Evolutionary conservation across 192 early-diverging fungal genomes (phyloP), one percentile per base, ranked within the genome.

Genomic region (Geranomyces michiganensis): DNA sequence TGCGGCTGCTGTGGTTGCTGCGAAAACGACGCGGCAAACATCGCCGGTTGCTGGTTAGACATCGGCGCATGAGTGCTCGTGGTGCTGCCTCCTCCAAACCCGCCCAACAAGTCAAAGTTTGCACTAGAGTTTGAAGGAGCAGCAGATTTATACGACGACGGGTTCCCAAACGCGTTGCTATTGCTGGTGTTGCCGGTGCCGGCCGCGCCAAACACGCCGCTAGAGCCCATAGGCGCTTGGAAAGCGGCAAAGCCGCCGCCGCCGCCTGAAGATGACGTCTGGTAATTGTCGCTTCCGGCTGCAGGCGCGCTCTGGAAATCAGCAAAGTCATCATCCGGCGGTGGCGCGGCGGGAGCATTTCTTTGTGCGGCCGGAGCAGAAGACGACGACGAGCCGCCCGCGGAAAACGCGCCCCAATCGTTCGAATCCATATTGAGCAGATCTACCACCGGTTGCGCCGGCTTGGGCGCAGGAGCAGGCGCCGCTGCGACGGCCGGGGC

Each of bases 351-450:
- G 15, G 51, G 6, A 26, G 51, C 26, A 21, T 47, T 65, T 26
- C 46, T 7, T 15, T 6, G 13, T 26, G 63, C 21, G 6, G 63
- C 2, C 51, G 44, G n/a, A 43, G 46, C 8, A 26, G 64, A 0
- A 27, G 64, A 33, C 17, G 64, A 21, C 27, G 61, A 26, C 26
- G 51, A 56, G 49, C 68, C 46, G 58, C 77, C 76, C 60, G 73
- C 70, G 46, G 88, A 82, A 78, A 94, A 93, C 71, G 92, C 91
- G 29, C 90, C 90, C 90, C 90, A 94, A 64, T 94, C 91, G 71
- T 92, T 89, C 9, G 70, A 76, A 62, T 86, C 92, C 60, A 92
- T 87, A 74, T 91, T 90, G 71, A 94, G 85, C 27, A 94, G 63
- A 72, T 91, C 86, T 14, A 74, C 6, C 12, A 79, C 75, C 17